Base-by-base conservation (phyloP, 805 yeast species). In the Lachancea sp. region DNA sequence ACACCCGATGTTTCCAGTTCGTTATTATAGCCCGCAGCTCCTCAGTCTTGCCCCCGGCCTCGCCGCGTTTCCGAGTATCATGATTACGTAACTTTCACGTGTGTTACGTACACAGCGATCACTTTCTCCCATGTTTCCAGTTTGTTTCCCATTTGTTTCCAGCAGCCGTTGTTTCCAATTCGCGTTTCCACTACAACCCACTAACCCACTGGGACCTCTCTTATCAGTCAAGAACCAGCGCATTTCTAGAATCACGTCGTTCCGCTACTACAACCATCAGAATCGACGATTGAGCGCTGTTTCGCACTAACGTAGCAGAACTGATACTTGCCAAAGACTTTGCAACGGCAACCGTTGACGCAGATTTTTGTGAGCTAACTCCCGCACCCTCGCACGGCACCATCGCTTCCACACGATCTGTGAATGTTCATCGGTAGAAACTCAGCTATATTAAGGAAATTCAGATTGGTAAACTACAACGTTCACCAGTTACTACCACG, bases 141-240 rank as follows among this genome's bases (percentile, higher is more conserved):
- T 38, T 27, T 38, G 41, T 38, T 38, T 38, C 41, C 33, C 2
- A 13, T 17, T 29, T 38, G 41, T 29, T 38, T 38, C 41, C 41
- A 18, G 18, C 11, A 19, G 18, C 38, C 26, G 19, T 9, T 35
- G 38, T 20, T 35, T 35, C 38, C 38, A 18, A n/a, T 10, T 20
- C 27, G 12, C 12, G 3, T 8, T n/a, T 17, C 9, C 3, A 12
- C 10, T 15, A n/a, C 38, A 5, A 6, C 20, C 12, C 6, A 18
- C 12, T 6, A 22, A 18, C 17, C 38, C 26, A n/a, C 27, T 38
- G 25, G 41, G 41, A 11, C 41, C 22, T 29, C 15, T 20, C 36
- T 39, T 30, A 39, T 39, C 34, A 30, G 36, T 18, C 16, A 20
- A 13, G 38, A 13, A 36, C 39, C 39, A 31, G 19, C 39, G 31